A percentile compares a stretch with the other conserved stretches of the same genome.
Conservation (phyloP, 805 yeast genomes). For the Wickerhamomyces bisporus region DNA sequence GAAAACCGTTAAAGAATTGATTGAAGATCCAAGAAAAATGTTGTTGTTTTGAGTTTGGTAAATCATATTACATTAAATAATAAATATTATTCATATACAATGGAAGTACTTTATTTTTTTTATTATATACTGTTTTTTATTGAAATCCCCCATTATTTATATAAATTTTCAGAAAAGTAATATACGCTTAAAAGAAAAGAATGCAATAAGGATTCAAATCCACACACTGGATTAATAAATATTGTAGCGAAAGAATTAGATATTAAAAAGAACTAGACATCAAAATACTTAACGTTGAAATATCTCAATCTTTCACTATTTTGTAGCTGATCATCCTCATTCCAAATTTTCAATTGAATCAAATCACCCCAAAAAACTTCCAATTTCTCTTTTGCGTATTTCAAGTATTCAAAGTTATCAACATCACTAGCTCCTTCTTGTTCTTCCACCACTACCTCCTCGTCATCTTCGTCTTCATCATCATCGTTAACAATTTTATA, state of each 20-base stretch:
- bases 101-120: too few relatives aligned
- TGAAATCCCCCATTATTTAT: too few relatives aligned
- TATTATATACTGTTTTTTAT: too few relatives aligned
- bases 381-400: slow-evolving; percentile 71
- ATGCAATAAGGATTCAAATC: too few relatives aligned
- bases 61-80: too few relatives aligned
- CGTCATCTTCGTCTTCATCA: slow-evolving; percentile 22
- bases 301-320: slow-evolving; percentile 34
- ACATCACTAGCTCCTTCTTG: slow-evolving; percentile 28
- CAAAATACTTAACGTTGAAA: slow-evolving; percentile 17
- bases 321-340: slow-evolving; percentile 26
- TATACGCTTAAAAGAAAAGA: too few relatives aligned
- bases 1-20: slow-evolving; percentile 91
- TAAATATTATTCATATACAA: too few relatives aligned
- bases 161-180: too few relatives aligned
- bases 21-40: slow-evolving; percentile 99
- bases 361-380: slow-evolving; percentile 72
- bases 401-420: slow-evolving; percentile 74
- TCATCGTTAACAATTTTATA: slow-evolving; percentile 30
- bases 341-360: slow-evolving; percentile 50
- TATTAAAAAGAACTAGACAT: too few relatives aligned
- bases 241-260: too few relatives aligned
- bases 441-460: slow-evolving; percentile 19
- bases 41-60: slow-evolving; percentile 48
- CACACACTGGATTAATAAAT: too few relatives aligned